Evolutionary conservation across 176 grass and related monocot genomes (phyloP), one percentile per base, ranked within the genome.

Genomic region (Oryza australiensis): DNA sequence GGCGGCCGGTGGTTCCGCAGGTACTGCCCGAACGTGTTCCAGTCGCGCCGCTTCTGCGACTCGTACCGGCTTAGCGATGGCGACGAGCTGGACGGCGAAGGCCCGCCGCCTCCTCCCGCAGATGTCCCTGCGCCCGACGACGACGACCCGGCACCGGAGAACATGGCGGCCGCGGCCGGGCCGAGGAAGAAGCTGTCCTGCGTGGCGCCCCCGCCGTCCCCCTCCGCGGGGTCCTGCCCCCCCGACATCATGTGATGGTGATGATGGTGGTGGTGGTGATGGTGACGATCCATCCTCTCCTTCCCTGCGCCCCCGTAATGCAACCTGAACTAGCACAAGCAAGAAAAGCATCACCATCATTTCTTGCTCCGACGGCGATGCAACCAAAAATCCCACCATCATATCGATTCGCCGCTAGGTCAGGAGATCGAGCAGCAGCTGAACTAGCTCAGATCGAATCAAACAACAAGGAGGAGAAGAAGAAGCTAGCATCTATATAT

Each of bases 21-120:
- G 66, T 94, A 97, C 77, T 97, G 94, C 65, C 91, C 87, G 64
- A 97, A 97, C n/a, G 94, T 97, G 89, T 91, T 97, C 94, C 91
- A 97, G 86, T 97, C 94, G 11, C 91, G 91, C 11, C 89, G 94
- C 85, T 97, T 94, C 85, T 97, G 91, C 14, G 91, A 93, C 83
- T 97, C 87, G 64, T 94, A 97, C 13, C 94, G 91, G 82, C 94
- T 97, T 26, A 87, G 80, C 3, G 91, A 91, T 22, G 86, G 83
- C 22, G 90, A 89, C 22, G 88, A 87, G 42, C 71, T 70, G 9
- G 89, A 89, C 49, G 76, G 80, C 2, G 90, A 91, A 1, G 88
- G 82, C 9, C 89, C 78, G 3, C 73, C 62, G 2, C 73, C 62
- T 0, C 35, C 35, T 7, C 63, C 51, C 0, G 13, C 62, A 4